Evolutionary conservation across 768 basidiomycete species (phyloP), one percentile per base, ranked within the genome.

Genomic region (Chalciporus piperatus): DNA sequence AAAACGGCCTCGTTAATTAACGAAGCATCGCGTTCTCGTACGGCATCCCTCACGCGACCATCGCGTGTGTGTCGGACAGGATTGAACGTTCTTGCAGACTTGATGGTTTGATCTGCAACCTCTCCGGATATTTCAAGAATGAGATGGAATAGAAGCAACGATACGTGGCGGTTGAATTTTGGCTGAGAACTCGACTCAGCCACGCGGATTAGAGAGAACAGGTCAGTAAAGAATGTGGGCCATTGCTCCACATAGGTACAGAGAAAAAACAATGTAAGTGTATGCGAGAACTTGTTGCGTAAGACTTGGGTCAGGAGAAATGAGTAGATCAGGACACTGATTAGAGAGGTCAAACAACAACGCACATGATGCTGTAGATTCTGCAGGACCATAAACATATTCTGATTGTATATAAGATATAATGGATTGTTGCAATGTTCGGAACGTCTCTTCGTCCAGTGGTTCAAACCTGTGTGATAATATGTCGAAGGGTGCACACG

Each of bases 81-180:
- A 48, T 76, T 84, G 65, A 81, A 93, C 39, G 82, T 68, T 45
- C 95, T 78, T 13, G 94, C 95, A 45, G 89, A 80, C 71, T 96
- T 93, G 61, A 98, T 83, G 55, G 92, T 83, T 62, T 92, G 89
- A 73, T 99, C 97, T 45, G 92, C 92, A n/a, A 98, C 89, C 70
- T 99, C 97, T 12, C 90, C 89, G 0, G 94, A 95, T 48, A 98
- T 95, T 68, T 99, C 97, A 52, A 89, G 83, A 40, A 99, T 77
- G 59, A 98, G 77, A 62, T 90, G 93, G 67, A 98, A 90, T 67
- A 97, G 84, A 51, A 99, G 80, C 25, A 94, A 78, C 19, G 89
- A 89, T 28, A 96, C 81, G 62, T 95, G 89, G 40, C 82, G 82
- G 67, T 95, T 96, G 72, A 87, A 84, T 22, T 80, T 75, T 37